phyloP scores from a whole-genome alignment of 164 flowering plant genomes.

The Umbilicus rupestris region DNA sequence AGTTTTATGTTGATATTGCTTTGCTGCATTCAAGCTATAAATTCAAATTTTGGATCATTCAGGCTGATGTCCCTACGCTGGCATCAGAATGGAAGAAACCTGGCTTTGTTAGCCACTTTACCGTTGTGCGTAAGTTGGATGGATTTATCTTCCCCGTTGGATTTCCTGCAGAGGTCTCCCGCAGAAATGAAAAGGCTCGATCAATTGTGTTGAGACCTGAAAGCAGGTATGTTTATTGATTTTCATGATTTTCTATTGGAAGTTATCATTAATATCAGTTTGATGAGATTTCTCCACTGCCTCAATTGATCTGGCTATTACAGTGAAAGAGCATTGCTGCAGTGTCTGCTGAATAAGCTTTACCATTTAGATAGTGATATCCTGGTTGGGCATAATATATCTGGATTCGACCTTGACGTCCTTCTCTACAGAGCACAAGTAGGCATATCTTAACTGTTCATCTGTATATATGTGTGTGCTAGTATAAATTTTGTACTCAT shows the following conservation, averaged over 20 bases:
- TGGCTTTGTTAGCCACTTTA: constrained; percentile 72
- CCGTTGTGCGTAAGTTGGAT: constrained; percentile 84
- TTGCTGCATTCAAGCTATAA: background rate
- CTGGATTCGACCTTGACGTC: constrained; percentile 95
- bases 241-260: background rate
- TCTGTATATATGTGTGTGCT: background rate
- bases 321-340: constrained; percentile 95
- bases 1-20: background rate
- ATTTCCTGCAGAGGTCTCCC: constrained; percentile 55
- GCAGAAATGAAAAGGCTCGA: constrained; percentile 62
- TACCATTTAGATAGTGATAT: constrained; percentile 84
- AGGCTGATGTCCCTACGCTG: constrained; percentile 90
- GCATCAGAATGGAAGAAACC: constrained; percentile 76
- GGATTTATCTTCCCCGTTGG: constrained; percentile 89
- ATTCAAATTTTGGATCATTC: constrained; percentile 20
- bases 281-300: background rate
- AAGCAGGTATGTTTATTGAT: constrained; percentile 46
- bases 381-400: constrained; percentile 93
- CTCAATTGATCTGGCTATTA: constrained; percentile 10
- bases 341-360: constrained; percentile 69
- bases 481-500: background rate
- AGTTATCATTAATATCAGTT: constrained; percentile 1
- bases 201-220: constrained; percentile 46
- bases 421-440: constrained; percentile 95
- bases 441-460: background rate